These are phyloP conservation scores for Podospora tetraspora DNA, from an alignment of 495 filamentous ascomycete genomes.

Conservation along the genomic window DNA sequence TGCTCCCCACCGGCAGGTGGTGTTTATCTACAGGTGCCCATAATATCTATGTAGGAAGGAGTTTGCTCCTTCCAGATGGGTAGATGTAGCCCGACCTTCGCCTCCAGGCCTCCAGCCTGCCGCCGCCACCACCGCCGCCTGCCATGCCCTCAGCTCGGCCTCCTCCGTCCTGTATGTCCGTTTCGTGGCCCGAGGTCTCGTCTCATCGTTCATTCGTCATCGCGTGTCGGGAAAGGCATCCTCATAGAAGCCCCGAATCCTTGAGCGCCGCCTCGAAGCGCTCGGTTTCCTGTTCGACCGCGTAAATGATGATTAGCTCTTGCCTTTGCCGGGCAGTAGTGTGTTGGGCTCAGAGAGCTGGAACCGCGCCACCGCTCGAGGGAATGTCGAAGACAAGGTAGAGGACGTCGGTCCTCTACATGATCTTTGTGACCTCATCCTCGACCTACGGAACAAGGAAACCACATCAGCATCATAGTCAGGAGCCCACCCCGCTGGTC, in stretches of 20 bases:
- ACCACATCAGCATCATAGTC: constrained; percentile 47
- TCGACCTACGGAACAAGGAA: constrained; percentile 66
- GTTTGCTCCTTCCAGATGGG: constrained; percentile 38
- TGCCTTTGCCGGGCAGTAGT: constrained; percentile 1
- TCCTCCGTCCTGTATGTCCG: not conserved
- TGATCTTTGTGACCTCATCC: constrained; percentile 93
- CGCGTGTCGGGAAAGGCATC: not conserved
- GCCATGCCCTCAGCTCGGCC: not conserved
- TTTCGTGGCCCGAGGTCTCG: not conserved
- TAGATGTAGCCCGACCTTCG: constrained; percentile 27
- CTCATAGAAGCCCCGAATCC: constrained; percentile 37
- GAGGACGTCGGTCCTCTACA: constrained; percentile 53
- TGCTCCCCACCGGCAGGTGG: constrained; percentile 10
- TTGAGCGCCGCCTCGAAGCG: constrained; percentile 34
- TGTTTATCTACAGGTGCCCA: constrained; percentile 35
- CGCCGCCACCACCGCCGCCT: not conserved
- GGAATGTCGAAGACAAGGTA: constrained; percentile 15
- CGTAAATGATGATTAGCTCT: constrained; percentile 22
- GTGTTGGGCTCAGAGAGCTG: constrained; percentile 4
- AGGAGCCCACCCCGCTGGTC: not conserved
- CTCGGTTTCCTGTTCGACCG: constrained; percentile 31
- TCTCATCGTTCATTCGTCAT: not conserved
- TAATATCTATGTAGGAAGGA: constrained; percentile 31
- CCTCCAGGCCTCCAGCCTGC: constrained; percentile 5
- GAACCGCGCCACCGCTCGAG: constrained; percentile 8